Evolutionary conservation across 139 green algal species (phyloP), one percentile per base, ranked within the genome.

Genomic region (Chlamydomonas schloesseri): DNA sequence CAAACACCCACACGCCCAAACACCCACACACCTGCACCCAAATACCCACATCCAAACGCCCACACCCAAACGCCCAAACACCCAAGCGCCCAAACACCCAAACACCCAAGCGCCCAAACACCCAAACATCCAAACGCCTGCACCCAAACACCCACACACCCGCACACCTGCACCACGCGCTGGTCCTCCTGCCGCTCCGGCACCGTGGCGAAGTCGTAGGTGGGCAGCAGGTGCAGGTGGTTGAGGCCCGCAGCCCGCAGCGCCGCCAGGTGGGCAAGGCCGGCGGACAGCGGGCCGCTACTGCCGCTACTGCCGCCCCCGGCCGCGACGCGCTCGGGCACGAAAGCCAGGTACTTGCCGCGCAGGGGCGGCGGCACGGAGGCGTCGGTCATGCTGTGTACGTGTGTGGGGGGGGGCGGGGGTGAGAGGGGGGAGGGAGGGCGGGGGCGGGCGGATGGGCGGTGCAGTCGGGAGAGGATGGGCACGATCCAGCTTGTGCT

Each of bases 171-270:
- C 0, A 95, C 64, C 8, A n/a, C 28, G 3, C 58, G 26, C 91
- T 95, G 95, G 57, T 97, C 92, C 82, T 95, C 91, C 23, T 24
- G 2, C 29, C 91, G 74, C 89, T 99, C 96, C 37, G 96, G 93
- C 79, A 98, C 96, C 5, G 91, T 94, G 20, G 90, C 95, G 80
- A 96, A 98, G 89, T 99, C 96, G 77, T 97, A 98, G 3, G 87
- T 86, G 29, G 96, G 96, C 86, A 99, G 92, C 71, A 99, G 95
- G 86, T 99, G 96, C 55, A 99, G 71, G 88, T 98, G 95, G 18
- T 93, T 97, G 37, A 99, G 73, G 15, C 96, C 96, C 89, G 88
- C 53, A 34, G 78, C 37, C 26, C 72, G 81, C 74, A 92, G 85
- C 2, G 37, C 36, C 31, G 72, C 74, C 34, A 91, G 77, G 86